Evolutionary conservation across 169 alveolate species (phyloP).

Genomic region (Perkinsus chesapeaki): DNA sequence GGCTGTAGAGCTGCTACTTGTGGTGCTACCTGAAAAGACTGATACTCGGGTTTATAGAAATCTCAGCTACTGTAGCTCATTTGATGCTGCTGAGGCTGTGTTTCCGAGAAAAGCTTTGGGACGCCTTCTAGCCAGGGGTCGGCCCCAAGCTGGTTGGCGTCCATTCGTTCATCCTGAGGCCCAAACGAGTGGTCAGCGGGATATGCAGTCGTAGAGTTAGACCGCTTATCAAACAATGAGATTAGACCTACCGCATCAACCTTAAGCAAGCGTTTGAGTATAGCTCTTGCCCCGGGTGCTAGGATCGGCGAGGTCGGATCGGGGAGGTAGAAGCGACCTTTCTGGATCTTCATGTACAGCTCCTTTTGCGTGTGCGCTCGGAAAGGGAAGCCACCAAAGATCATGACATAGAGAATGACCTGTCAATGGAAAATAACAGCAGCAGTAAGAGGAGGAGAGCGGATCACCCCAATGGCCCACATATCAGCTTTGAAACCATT

Average conservation of each 20-base stretch:
- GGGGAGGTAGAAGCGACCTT: slow-evolving; percentile 30
- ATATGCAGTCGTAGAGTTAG: neutral
- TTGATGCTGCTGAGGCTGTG: neutral
- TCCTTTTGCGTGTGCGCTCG: slow-evolving; percentile 45
- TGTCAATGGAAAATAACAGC: neutral
- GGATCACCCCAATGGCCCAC: slow-evolving; percentile 59
- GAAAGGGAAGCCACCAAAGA: slow-evolving; percentile 55
- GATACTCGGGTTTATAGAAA: neutral
- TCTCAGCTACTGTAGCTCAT: neutral
- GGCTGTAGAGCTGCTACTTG: neutral
- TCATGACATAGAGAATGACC: slow-evolving; percentile 37
- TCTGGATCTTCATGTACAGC: slow-evolving; percentile 37
- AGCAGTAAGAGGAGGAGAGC: neutral
- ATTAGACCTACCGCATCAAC: slow-evolving; percentile 8
- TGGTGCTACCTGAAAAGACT: neutral
- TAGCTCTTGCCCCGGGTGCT: slow-evolving; percentile 3
- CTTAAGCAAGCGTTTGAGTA: slow-evolving; percentile 11
- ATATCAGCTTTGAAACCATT: slow-evolving; percentile 60
- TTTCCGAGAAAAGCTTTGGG: neutral
- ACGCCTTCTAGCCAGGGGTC: neutral
- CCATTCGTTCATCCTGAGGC: neutral
- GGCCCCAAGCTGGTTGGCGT: neutral
- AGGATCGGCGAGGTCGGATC: slow-evolving; percentile 7
- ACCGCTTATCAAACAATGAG: neutral
- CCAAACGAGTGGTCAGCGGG: neutral